Base-by-base conservation (phyloP, 2,329 filamentous ascomycete genomes). In the Furcasterigmium furcatum region DNA sequence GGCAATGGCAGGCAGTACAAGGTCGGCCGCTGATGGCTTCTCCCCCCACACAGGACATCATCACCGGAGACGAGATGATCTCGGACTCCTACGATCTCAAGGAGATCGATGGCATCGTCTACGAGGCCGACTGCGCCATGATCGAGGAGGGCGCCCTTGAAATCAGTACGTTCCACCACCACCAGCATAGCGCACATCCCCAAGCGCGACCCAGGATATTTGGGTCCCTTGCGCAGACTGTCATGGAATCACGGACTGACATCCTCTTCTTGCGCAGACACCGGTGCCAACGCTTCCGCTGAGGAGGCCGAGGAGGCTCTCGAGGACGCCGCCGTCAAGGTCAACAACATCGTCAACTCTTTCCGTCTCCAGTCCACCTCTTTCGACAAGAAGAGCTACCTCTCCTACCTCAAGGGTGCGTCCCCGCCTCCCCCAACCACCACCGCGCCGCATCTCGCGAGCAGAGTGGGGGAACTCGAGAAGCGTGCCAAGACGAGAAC, bases 251-350 rank as follows among this genome's bases (percentile, higher is more conserved):
- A 34, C 41, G 13, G 18, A 9, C 29, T 48, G 19, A 40, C 39
- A 27, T 18, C 18, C 16, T 10, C 32, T 36, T 38, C 30, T 46
- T 29, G 8, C 18, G 25, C 46, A 90, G 87, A 94, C 70, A 94
- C 80, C 62, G 94, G 94, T 70, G 94, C 91, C 78, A 99, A 99
- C 74, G 88, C 94, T 59, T 97, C 92, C 60, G 91, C 94, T 52
- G 94, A 97, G 77, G 92, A 87, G 67, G 88, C 76, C 46, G 88
- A 85, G 0, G 89, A 91, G 59, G 86, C 68, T 54, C 58, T 84
- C 58, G 91, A 95, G 41, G 90, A 95, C 59, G 45, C 58, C 40
- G 68, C 71, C 48, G 70, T 85, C 72, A 82, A 83, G 66, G 91
- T 96, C 74, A 95, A 95, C 79, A 91, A 99, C 74, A 84, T 97